These are phyloP conservation scores for Linanthus parryae DNA, from an alignment of 148 eudicot species.

Conservation along the genomic window DNA sequence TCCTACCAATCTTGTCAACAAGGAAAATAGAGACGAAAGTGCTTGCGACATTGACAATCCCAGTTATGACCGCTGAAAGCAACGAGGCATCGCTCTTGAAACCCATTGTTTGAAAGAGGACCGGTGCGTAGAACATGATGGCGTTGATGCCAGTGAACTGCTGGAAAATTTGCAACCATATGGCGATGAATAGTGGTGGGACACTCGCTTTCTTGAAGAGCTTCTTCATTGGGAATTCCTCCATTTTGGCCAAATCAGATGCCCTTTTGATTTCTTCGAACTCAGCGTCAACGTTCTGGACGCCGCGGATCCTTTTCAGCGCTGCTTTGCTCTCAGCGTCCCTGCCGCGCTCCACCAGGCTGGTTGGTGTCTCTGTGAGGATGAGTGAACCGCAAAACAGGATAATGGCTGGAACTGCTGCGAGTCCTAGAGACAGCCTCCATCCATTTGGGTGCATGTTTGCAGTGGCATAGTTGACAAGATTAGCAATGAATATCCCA, in stretches of 20 bases:
- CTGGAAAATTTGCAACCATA: slow-evolving; percentile 41
- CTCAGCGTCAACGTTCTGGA: slow-evolving; percentile 33
- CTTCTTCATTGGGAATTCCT: slow-evolving; percentile 37
- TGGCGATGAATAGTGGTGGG: slow-evolving; percentile 33
- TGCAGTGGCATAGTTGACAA: slow-evolving; percentile 48
- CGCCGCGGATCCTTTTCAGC: slow-evolving; percentile 37
- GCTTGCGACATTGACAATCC: slow-evolving; percentile 35
- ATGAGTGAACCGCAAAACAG: slow-evolving; percentile 39
- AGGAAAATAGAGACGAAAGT: slow-evolving; percentile 45
- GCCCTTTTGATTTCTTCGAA: slow-evolving; percentile 28
- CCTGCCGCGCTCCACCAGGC: slow-evolving; percentile 31
- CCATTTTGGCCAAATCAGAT: slow-evolving; percentile 23
- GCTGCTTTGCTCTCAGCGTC: slow-evolving; percentile 18
- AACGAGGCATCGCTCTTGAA: slow-evolving; percentile 37
- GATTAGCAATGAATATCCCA: slow-evolving; percentile 51
- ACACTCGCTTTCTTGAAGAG: slow-evolving; percentile 23
- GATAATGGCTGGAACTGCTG: slow-evolving; percentile 33
- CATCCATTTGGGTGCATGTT: slow-evolving; percentile 48
- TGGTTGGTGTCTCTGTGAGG: slow-evolving; percentile 46
- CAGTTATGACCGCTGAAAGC: slow-evolving; percentile 43
- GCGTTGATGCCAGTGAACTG: slow-evolving; percentile 63
- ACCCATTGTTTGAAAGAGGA: slow-evolving; percentile 51
- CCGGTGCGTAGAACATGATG: slow-evolving; percentile 61
- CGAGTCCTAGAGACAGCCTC: slow-evolving; percentile 53
- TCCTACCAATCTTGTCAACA: slow-evolving; percentile 49